Conservation (phyloP, 164 flowering plant genomes). For the Tetracentron sinense region DNA sequence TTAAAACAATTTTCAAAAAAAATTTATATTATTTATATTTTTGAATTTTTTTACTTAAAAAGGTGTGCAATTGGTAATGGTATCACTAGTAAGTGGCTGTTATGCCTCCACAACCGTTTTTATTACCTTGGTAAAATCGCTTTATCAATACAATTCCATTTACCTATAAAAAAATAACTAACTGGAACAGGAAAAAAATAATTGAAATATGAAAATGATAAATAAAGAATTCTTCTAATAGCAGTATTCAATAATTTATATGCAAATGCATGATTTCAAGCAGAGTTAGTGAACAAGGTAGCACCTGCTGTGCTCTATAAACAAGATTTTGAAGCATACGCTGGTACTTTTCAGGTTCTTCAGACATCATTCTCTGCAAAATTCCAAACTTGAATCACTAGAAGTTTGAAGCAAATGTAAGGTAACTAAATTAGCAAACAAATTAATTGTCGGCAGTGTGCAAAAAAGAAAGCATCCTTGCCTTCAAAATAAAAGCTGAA, state of each 20-base stretch:
- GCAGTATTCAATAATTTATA: background rate
- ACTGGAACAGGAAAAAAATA: no score
- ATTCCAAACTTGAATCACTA: conserved; percentile 8
- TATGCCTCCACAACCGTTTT: no score
- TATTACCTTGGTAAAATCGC: no score
- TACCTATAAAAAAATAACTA: no score
- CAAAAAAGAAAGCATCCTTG: conserved; percentile 24
- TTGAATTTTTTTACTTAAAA: no score
- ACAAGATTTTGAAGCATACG: conserved; percentile 83
- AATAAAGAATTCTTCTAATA: background rate
- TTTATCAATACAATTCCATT: no score
- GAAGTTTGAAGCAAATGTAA: conserved; percentile 3
- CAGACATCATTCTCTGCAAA: conserved; percentile 97
- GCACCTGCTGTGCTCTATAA: conserved; percentile 96
- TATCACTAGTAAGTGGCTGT: no score
- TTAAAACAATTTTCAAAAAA: no score
- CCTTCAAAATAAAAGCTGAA: conserved; percentile 96
- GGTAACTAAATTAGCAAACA: background rate
- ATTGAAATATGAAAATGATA: background rate
- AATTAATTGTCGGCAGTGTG: background rate
- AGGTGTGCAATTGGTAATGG: no score
- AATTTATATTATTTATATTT: no score
- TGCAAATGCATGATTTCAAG: background rate
- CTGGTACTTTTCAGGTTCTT: conserved; percentile 87
- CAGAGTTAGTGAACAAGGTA: conserved; percentile 2